These are phyloP conservation scores for Sphenostylis stenocarpa DNA, from an alignment of 306 rosid species.

Conservation along the genomic window DNA sequence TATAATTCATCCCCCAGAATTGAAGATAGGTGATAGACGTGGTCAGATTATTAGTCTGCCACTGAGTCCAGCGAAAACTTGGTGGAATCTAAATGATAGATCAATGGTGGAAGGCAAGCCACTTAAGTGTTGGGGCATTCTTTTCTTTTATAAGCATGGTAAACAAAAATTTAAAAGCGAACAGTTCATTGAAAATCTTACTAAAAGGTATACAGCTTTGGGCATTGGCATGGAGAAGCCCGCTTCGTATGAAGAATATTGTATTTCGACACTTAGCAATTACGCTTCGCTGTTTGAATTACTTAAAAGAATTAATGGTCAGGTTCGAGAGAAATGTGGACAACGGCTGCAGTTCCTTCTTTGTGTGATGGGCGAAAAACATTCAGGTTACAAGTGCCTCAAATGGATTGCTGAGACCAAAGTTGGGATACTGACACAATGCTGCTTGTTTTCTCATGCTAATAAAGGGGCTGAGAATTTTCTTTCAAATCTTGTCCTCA, in stretches of 20 bases:
- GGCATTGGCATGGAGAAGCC: slow-evolving; percentile 61
- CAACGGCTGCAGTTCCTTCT: slow-evolving; percentile 56
- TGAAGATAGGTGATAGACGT: slow-evolving; percentile 48
- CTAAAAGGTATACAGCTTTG: slow-evolving; percentile 34
- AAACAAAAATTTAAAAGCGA: background rate
- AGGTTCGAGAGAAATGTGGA: background rate
- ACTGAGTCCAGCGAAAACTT: slow-evolving; percentile 42
- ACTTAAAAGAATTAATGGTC: slow-evolving; percentile 35
- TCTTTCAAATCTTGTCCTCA: slow-evolving; percentile 69
- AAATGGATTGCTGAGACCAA: slow-evolving; percentile 78
- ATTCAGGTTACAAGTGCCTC: slow-evolving; percentile 60
- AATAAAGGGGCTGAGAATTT: slow-evolving; percentile 49
- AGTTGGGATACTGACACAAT: slow-evolving; percentile 78
- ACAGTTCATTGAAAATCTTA: slow-evolving; percentile 39
- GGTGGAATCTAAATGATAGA: slow-evolving; percentile 65
- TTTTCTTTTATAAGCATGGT: slow-evolving; percentile 46
- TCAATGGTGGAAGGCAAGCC: slow-evolving; percentile 58
- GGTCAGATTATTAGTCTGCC: slow-evolving; percentile 35
- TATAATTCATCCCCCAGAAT: slow-evolving; percentile 62
- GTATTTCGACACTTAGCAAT: slow-evolving; percentile 11
- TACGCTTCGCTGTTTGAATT: slow-evolving; percentile 30
- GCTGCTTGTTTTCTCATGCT: slow-evolving; percentile 55
- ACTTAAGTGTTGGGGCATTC: slow-evolving; percentile 59
- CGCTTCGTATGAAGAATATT: slow-evolving; percentile 9
- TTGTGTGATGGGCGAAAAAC: slow-evolving; percentile 60